Conservation (phyloP, 2,329 filamentous ascomycete species). For the Scedosporium boydii region DNA sequence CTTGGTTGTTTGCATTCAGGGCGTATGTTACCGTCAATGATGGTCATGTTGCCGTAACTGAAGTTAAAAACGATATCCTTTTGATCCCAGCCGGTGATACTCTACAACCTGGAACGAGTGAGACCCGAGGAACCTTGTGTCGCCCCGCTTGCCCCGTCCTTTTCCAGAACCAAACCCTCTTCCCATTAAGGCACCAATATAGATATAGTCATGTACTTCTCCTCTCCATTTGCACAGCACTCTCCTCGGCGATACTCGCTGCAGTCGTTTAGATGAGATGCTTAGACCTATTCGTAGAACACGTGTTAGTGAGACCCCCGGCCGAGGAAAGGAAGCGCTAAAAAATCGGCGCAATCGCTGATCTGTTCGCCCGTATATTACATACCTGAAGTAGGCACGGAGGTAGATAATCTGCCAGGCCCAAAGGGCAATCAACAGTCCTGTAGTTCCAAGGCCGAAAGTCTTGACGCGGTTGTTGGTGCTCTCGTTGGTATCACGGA, state of each 20-base stretch:
- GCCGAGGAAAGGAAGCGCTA: not conserved
- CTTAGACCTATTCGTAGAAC: slow-evolving; percentile 44
- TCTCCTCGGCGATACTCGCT: not conserved
- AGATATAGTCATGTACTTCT: not conserved
- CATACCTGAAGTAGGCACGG: slow-evolving; percentile 84
- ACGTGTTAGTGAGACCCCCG: slow-evolving; percentile 7
- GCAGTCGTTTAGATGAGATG: slow-evolving; percentile 50
- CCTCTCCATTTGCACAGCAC: not conserved
- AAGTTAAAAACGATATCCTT: not conserved
- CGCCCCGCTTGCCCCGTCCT: not conserved
- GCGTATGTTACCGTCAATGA: not conserved
- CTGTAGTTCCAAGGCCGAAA: slow-evolving; percentile 92
- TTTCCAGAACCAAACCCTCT: not conserved
- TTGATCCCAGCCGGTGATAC: not conserved
- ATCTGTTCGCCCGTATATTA: not conserved
- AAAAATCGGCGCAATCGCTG: not conserved
- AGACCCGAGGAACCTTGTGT: not conserved
- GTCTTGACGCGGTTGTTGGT: slow-evolving; percentile 98
- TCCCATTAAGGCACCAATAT: not conserved
- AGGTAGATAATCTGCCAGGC: slow-evolving; percentile 98
- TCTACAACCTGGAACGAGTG: not conserved
- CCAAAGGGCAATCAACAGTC: slow-evolving; percentile 79
- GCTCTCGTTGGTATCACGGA: slow-evolving; percentile 98
- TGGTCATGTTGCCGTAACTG: not conserved
- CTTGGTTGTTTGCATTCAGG: no score